Evolutionary conservation across 2,329 filamentous ascomycete genomes (phyloP), one percentile per base, ranked within the genome.

Genomic region (Fusarium graminum): DNA sequence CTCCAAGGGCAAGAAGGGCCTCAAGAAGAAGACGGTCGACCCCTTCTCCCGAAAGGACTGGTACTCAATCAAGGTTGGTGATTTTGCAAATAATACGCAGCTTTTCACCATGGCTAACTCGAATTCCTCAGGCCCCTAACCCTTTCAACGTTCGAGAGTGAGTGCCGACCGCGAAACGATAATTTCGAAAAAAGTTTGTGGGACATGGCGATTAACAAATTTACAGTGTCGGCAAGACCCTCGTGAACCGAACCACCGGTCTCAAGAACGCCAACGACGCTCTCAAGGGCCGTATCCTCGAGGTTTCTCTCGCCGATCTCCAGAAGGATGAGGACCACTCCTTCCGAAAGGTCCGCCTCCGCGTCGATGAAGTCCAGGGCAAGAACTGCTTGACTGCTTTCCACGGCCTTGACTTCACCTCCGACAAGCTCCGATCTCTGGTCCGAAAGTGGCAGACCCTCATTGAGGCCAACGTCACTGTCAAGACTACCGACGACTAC

Each of bases 331-430:
- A 99, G 88, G 95, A 98, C 85, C 95, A 99, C 84, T 89, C 95
- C 65, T 99, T 98, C 92, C 94, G 95, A 86, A 99, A 99, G 89
- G 88, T 99, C 82, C 97, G 97, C 89, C 93, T 99, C 80, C 90
- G 95, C 74, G 92, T 98, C 77, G 95, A 99, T 80, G 95, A 99
- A 86, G 90, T 99, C 71, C 95, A 99, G 87, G 95, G 95, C 88
- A 97, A 97, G 90, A 98, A 97, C 91, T 98, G 95, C 87, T 86
- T 99, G 83, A 98, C 95, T 88, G 97, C 97, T 90, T 99, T 99
- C 92, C 94, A 99, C 90, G 95, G 95, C 76, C 90, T 99, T 81
- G 95, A 99, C 86, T 98, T 99, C 91, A 99, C 95, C 81, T 97
- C 95, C 76, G 95, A 99, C 90, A 99, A 99, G 90, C 91, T 99